Base-by-base conservation (phyloP, 2,329 filamentous ascomycete genomes). In the Monilinia fructicola region DNA sequence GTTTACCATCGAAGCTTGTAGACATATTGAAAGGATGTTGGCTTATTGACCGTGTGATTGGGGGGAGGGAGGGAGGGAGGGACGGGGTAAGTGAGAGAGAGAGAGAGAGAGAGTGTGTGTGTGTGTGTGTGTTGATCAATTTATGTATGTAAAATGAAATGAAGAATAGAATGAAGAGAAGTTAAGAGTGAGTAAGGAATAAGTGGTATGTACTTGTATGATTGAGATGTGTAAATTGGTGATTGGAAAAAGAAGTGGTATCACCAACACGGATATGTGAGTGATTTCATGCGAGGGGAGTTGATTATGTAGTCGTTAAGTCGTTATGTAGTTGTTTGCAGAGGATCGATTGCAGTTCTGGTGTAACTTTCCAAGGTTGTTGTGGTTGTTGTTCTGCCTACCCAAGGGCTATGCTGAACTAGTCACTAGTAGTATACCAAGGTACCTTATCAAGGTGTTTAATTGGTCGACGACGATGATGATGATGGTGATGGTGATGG, bases 1-100 rank as follows among this genome's bases (percentile, higher is more conserved):
- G 40, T 58, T 59, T 58, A 5, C 44, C 44, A 50, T 65, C 54
- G 21, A 60, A 52, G 21, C 46, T 60, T 23, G 54, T 42, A 60
- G 64, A 65, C 64, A 65, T 65, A 1, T 31, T 60, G 53, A 59
- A 21, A 23, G 14, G 5, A 18, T 12, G 31, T 50, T 26, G 14
- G 26, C 1, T 11, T 35, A 11, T 59, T 35, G 21, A 48, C 11
- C 4, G 12, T 5, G 6, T 48, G 26, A n/a, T n/a, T n/a, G n/a
- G n/a, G n/a, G n/a, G n/a, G n/a, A n/a, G n/a, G n/a, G n/a, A n/a
- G n/a, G n/a, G n/a, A n/a, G n/a, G n/a, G n/a, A n/a, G n/a, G n/a
- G n/a, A n/a, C n/a, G n/a, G n/a, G n/a, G n/a, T n/a, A n/a, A n/a
- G n/a, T n/a, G n/a, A n/a, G n/a, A n/a, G n/a, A n/a, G n/a, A n/a